Evolutionary conservation across 176 grass and related monocot genomes (phyloP).

Genomic region (Saccharum officinarum): DNA sequence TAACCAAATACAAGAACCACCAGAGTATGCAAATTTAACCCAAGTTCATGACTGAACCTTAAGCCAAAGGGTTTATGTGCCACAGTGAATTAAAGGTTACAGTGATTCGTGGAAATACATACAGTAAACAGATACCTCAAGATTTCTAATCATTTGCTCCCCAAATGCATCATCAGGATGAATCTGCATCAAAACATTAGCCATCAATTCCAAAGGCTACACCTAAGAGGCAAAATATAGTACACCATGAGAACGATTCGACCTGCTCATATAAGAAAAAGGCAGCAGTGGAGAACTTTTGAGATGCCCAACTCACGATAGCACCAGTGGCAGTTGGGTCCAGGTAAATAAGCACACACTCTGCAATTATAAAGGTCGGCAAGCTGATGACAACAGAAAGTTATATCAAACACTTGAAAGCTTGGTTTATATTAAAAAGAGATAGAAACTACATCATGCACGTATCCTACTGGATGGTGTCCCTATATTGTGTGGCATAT

Average conservation of each 20-base stretch:
- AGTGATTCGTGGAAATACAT: conserved; percentile 11
- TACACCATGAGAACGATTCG: conserved; percentile 18
- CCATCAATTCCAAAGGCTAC: conserved; percentile 14
- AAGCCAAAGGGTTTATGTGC: conserved; percentile 21
- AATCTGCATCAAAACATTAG: conserved; percentile 61
- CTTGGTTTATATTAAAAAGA: conserved; percentile 22
- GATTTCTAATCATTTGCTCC: conserved; percentile 97
- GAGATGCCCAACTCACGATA: conserved; percentile 85
- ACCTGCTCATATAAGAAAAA: conserved; percentile 99
- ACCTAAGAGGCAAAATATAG: conserved; percentile 25
- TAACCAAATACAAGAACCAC: conserved; percentile 10
- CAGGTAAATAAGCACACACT: conserved; percentile 97
- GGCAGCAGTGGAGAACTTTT: conserved; percentile 72
- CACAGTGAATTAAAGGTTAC: conserved; percentile 6
- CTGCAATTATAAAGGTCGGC: conserved; percentile 99
- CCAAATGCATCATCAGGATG: conserved; percentile 99
- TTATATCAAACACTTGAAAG: conserved; percentile 44
- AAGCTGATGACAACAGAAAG: conserved; percentile 86
- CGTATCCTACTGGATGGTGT: not conserved
- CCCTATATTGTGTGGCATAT: conserved; percentile 7
- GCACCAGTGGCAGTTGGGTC: conserved; percentile 68
- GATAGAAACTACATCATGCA: not conserved
- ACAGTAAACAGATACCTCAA: conserved; percentile 57
- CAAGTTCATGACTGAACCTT: not conserved
- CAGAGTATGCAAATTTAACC: not conserved